Base-by-base conservation (phyloP, 108 stramenopile species). In the Nitzschia sp. region DNA sequence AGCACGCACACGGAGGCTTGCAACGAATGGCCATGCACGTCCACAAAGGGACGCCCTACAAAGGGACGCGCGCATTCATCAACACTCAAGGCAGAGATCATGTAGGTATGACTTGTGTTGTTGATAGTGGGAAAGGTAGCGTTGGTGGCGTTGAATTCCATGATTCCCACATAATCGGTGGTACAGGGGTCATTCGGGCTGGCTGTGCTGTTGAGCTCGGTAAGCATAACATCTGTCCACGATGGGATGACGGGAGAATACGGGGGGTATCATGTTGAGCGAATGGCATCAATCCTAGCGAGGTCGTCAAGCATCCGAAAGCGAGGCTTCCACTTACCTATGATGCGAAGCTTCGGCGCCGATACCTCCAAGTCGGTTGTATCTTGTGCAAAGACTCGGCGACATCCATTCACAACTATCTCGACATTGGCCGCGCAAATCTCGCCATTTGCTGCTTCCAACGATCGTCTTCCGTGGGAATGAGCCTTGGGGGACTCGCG, bases 11-110 rank as follows among this genome's bases (percentile, higher is more conserved):
- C n/a, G n/a, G n/a, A n/a, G 15, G 84, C 77, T 25, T 48, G 65
- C 34, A 82, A 64, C 23, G 47, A 53, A 9, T 53, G 34, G 45
- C 84, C 84, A 28, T 57, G 71, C 2, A 28, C 71, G 59, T 85
- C 84, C 3, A 81, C 55, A 45, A 76, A 85, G 1, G 84, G 84
- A 29, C 84, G 74, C 17, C 84, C 84, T 15, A 75, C 74, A 21
- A 77, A 34, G 23, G 68, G 34, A 23, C 76, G 68, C 15, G 24
- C 27, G n/a, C 58, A 59, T 11, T 11, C 56, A 54, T 23, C 53
- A 8, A 17, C 38, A 42, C 11, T 42, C 38, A 54, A n/a, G 6
- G 53, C 11, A 54, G 11, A 11, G 5, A 29, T 5, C 23, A 33
- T 15, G 30, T 15, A 58, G 11, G 27, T 15, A 13, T 18, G 4